These are phyloP conservation scores for button mushroom (Agaricus bisporus) DNA, from an alignment of 768 basidiomycete species.

Conservation along the genomic window DNA sequence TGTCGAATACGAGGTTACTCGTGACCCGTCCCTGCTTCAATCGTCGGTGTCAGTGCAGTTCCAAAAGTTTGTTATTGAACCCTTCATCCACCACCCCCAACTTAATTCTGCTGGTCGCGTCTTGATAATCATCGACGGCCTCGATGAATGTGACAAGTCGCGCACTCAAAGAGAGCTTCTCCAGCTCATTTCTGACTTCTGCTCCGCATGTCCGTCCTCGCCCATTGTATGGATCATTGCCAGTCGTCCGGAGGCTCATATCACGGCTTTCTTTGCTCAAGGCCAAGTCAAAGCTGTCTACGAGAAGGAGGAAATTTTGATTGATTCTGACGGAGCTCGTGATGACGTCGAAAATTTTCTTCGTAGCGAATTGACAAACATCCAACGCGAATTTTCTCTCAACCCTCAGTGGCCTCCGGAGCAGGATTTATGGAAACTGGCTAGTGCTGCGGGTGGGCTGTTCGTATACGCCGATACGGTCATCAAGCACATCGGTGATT, in stretches of 20 bases:
- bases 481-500: not conserved
- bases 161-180: not conserved
- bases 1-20: slow-evolving; percentile 6
- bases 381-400: not conserved
- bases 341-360: not conserved
- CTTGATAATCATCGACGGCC: not conserved
- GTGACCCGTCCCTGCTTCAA: slow-evolving; percentile 5
- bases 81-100: not conserved
- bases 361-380: not conserved
- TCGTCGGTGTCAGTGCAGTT: slow-evolving; percentile 12
- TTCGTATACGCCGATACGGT: not conserved
- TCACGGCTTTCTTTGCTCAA: not conserved
- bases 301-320: not conserved
- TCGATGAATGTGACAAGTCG: not conserved
- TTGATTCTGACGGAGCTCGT: not conserved
- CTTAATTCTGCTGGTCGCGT: not conserved
- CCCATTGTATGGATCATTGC: not conserved
- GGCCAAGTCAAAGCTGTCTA: not conserved
- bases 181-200: not conserved
- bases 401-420: not conserved
- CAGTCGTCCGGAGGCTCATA: not conserved
- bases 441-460: not conserved
- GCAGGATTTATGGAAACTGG: not conserved
- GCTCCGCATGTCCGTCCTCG: not conserved
- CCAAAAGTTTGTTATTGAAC: slow-evolving; percentile 10